Conservation (phyloP, 768 basidiomycete genomes). For the Podaxis sp. region DNA sequence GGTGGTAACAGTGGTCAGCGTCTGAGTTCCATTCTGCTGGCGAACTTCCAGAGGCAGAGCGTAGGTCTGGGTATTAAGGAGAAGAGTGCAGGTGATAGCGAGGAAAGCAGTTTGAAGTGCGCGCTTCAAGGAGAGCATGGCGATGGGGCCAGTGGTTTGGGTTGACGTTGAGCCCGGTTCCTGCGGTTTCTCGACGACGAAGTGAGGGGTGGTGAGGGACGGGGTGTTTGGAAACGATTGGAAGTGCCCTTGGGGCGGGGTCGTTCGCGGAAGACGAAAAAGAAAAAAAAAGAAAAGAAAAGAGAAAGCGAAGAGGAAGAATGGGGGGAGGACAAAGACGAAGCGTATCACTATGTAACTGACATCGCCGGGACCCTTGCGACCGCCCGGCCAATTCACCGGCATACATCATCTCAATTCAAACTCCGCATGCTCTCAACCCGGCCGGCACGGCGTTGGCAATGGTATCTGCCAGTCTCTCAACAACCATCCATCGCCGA, state of each 20-base stretch:
- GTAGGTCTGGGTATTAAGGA: slow-evolving; percentile 31
- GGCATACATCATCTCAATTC: slow-evolving; percentile 10
- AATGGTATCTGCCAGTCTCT: neutral
- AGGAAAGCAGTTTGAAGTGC: slow-evolving; percentile 32
- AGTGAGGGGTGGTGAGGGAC: slow-evolving; percentile 19
- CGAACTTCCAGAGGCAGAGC: slow-evolving; percentile 37
- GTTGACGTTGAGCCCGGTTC: slow-evolving; percentile 43
- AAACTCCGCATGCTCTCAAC: slow-evolving; percentile 27
- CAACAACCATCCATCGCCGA: slow-evolving; percentile 10
- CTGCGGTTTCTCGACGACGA: slow-evolving; percentile 47
- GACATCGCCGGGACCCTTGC: neutral
- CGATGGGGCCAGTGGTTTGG: slow-evolving; percentile 19
- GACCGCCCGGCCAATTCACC: neutral
- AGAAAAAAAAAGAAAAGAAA: slow-evolving; percentile 25
- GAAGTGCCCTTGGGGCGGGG: slow-evolving; percentile 46
- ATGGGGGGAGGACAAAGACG: slow-evolving; percentile 15
- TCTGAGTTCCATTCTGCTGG: slow-evolving; percentile 28
- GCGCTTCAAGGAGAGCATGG: slow-evolving; percentile 39
- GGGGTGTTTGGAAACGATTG: slow-evolving; percentile 36
- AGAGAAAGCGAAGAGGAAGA: slow-evolving; percentile 21
- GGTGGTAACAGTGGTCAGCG: slow-evolving; percentile 41
- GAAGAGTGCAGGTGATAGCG: slow-evolving; percentile 38
- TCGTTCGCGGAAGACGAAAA: slow-evolving; percentile 23
- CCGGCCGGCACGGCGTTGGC: neutral
- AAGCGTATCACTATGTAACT: slow-evolving; percentile 7